These are phyloP conservation scores for Leishmania mexicana DNA, from an alignment of 208 protist species.

Conservation along the genomic window DNA sequence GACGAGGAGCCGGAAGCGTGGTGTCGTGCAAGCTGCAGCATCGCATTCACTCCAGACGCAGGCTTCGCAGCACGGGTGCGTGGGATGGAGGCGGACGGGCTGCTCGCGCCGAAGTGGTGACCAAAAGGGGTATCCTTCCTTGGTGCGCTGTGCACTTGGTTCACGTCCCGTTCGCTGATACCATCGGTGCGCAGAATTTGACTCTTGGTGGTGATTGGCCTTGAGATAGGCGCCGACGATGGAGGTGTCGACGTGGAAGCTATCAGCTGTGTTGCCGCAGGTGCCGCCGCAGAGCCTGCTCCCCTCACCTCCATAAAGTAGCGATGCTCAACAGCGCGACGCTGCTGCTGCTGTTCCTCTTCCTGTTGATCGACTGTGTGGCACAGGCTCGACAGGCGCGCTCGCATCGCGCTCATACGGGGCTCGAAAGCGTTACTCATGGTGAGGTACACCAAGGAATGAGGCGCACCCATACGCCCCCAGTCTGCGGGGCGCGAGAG, in stretches of 20 bases:
- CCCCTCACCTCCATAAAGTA: slow-evolving; percentile 15
- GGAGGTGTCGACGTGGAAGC: background rate
- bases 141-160: background rate
- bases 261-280: background rate
- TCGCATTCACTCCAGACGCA: background rate
- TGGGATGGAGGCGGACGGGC: background rate
- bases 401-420: slow-evolving; percentile 27
- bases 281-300: background rate
- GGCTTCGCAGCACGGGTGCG: background rate
- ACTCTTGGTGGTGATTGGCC: background rate
- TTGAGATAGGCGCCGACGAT: background rate
- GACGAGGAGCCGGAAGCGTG: slow-evolving; percentile 5
- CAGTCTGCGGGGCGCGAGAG: background rate
- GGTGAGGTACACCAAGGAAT: background rate
- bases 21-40: slow-evolving; percentile 31
- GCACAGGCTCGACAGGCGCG: slow-evolving; percentile 21
- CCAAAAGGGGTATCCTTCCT: no score
- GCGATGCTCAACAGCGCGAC: background rate
- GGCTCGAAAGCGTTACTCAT: slow-evolving; percentile 19
- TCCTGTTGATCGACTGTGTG: slow-evolving; percentile 18
- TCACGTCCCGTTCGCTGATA: slow-evolving; percentile 1
- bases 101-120: background rate
- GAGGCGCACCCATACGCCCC: no score
- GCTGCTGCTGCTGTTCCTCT: background rate
- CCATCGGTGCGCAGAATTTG: background rate